Base-by-base conservation (phyloP, 2,329 filamentous ascomycete genomes). In the Helicocarpus griseus region DNA sequence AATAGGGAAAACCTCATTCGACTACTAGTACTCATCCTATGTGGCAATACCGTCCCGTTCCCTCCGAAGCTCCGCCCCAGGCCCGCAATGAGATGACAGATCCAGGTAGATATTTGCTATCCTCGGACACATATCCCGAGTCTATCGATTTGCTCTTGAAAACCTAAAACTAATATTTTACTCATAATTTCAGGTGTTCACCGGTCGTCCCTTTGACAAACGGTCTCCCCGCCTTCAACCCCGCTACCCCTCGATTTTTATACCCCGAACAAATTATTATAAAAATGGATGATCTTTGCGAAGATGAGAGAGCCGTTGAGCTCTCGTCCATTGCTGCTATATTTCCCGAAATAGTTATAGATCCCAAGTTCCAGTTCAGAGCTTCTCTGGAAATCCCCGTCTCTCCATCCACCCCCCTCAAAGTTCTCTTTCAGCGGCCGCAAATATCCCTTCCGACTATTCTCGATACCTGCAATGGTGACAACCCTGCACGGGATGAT, bases 241-340 rank as follows among this genome's bases (percentile, higher is more conserved):
- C 49, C 33, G 22, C 26, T 19, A 14, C 9, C 19, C 33, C 7
- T 36, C 44, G n/a, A 28, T 46, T 3, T 35, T 11, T 19, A 47
- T 47, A 5, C 26, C 19, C 17, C 24, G 26, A 4, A 13, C n/a
- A 19, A 47, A 47, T 14, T 35, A 35, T 35, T 26, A 47, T 19
- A 5, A 52, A 73, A 69, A 63, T 66, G 46, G 70, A 71, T 57
- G 58, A 63, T 49, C 52, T 60, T 21, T 50, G 52, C 9, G 74
- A 77, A 11, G 80, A 83, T 61, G 80, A 83, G 58, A 75, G 81
- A 55, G 70, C 73, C 28, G 74, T 81, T 58, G 81, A 85, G 65
- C 69, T 84, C 44, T 74, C 72, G 8, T 75, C 80, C 22, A 74
- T 85, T 52, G 71, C 74, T 41, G 79, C 81, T 47, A 85, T 85